Percentiles rank a stretch among this genome's conserved stretches.
These are phyloP conservation scores for Nigrospora sphaerica DNA, from an alignment of 2,329 filamentous ascomycete species.

Conservation along the genomic window DNA sequence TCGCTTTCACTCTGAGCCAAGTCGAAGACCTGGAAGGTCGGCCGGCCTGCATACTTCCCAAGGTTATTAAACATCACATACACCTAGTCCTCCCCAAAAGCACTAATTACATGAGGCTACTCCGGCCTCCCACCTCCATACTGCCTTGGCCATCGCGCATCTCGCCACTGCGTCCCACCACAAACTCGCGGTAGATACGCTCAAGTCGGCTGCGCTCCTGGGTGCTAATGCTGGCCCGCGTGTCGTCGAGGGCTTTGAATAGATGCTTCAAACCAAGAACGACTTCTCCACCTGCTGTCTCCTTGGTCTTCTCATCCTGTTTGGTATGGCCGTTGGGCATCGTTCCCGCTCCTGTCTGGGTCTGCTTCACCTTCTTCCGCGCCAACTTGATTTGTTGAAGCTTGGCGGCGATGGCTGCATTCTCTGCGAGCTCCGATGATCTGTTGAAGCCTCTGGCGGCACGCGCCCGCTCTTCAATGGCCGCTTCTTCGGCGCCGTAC, in stretches of 20 bases:
- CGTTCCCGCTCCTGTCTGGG: constrained; percentile 24
- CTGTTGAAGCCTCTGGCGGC: constrained; percentile 38
- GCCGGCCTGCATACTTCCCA: too few relatives aligned
- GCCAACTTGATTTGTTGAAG: constrained; percentile 71
- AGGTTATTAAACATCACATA: too few relatives aligned
- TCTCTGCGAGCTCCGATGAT: constrained; percentile 59
- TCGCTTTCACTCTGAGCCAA: too few relatives aligned
- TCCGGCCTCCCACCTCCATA: constrained; percentile 86
- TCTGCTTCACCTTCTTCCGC: constrained; percentile 54
- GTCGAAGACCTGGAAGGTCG: too few relatives aligned
- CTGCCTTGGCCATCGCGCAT: constrained; percentile 90
- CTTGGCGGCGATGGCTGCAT: constrained; percentile 73
- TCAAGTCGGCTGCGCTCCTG: constrained; percentile 69
- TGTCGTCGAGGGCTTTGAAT: constrained; percentile 66
- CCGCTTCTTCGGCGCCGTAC: constrained; percentile 58
- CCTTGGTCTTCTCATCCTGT: constrained; percentile 26
- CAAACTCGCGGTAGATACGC: constrained; percentile 87
- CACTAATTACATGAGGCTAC: constrained; percentile 72
- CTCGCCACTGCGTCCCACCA: constrained; percentile 86
- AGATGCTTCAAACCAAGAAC: constrained; percentile 81
- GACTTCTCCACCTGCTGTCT: constrained; percentile 55
- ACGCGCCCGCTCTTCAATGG: constrained; percentile 27
- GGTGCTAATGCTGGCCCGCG: constrained; percentile 73
- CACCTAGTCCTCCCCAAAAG: not conserved
- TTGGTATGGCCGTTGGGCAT: constrained; percentile 16